Conservation (phyloP, 179 eudicot species). For the Silene coronaria region DNA sequence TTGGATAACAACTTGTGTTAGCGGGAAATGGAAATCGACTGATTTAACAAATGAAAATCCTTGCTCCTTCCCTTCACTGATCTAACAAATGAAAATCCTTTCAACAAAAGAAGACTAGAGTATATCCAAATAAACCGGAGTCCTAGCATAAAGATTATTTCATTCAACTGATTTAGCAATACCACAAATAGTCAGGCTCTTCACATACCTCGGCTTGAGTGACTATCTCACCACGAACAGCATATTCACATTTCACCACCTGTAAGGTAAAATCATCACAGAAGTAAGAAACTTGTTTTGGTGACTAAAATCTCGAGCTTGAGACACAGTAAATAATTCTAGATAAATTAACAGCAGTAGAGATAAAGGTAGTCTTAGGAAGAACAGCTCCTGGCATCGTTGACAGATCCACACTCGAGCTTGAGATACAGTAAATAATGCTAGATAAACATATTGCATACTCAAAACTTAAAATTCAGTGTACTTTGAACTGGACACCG, state of each 20-base stretch:
- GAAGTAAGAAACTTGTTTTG: neutral
- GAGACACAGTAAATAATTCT: neutral
- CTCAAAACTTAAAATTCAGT: no score
- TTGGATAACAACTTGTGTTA: no score
- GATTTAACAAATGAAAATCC: neutral
- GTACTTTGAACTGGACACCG: no score
- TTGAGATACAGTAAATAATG: neutral
- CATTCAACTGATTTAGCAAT: neutral
- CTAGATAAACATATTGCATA: neutral
- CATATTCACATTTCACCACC: conserved; percentile 91
- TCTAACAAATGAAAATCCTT: neutral
- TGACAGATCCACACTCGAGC: no score
- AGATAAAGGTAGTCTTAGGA: no score
- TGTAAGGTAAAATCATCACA: conserved; percentile 22
- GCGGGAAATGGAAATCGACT: neutral
- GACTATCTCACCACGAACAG: conserved; percentile 97
- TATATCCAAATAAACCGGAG: neutral
- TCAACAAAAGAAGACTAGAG: neutral
- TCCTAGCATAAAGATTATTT: neutral
- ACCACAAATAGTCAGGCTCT: neutral
- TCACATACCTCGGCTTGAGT: conserved; percentile 67
- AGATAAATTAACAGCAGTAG: neutral
- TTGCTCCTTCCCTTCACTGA: neutral
- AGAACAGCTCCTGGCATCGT: no score
- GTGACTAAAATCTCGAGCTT: neutral